Evolutionary conservation across 129 eudicot genomes (phyloP).

Genomic region (Calendula officinalis): DNA sequence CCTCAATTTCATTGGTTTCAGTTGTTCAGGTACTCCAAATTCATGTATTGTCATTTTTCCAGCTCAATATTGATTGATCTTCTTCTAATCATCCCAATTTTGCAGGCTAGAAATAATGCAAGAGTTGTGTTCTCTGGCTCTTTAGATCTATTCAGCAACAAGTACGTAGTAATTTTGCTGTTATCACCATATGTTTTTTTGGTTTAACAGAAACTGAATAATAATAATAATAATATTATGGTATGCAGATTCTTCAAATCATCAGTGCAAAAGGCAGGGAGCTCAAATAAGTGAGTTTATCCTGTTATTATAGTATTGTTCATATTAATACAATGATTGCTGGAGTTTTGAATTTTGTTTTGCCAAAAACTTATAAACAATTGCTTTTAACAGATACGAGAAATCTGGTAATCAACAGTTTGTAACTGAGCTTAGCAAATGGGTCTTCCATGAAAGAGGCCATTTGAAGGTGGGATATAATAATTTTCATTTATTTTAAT

Average conservation of each 20-base stretch:
- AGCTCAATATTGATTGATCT: not conserved
- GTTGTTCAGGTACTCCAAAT: constrained; percentile 64
- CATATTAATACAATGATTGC: not conserved
- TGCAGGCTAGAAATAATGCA: constrained; percentile 97
- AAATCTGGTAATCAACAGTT: constrained; percentile 94
- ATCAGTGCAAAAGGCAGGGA: constrained; percentile 87
- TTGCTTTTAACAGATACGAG: constrained; percentile 49
- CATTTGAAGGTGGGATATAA: constrained; percentile 80
- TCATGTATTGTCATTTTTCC: not conserved
- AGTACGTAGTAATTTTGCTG: constrained; percentile 38
- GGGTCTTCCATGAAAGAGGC: constrained; percentile 99
- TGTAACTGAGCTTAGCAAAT: constrained; percentile 87
- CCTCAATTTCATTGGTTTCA: constrained; percentile 80
- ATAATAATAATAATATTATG: not conserved
- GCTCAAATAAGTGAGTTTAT: constrained; percentile 58
- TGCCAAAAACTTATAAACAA: not conserved
- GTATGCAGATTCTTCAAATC: constrained; percentile 66
- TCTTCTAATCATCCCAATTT: constrained; percentile 8
- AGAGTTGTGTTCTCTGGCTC: constrained; percentile 79
- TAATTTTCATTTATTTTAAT: constrained; percentile 1
- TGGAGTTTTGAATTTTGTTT: not conserved
- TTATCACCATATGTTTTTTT: constrained; percentile 6
- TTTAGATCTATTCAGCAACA: constrained; percentile 72
- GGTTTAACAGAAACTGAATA: no score
- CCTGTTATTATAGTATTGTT: not conserved